Percentiles rank a stretch among this genome's conserved stretches.
These are phyloP conservation scores for Marvania coccoides DNA, from an alignment of 139 green algal genomes.

Conservation along the genomic window DNA sequence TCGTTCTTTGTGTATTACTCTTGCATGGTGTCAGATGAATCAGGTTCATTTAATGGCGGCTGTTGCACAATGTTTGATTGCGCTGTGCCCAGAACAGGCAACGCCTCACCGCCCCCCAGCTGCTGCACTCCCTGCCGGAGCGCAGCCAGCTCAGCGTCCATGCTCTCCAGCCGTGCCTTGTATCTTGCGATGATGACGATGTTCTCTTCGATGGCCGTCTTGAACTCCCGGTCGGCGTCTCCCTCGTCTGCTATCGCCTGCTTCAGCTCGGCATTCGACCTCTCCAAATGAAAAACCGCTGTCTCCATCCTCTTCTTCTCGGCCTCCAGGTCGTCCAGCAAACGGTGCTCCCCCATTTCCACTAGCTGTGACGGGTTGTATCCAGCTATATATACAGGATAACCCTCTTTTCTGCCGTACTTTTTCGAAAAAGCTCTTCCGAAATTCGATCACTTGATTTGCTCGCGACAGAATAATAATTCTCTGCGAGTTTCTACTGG, in stretches of 20 bases:
- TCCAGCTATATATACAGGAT: too few relatives aligned
- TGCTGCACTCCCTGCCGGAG: not conserved
- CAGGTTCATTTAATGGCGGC: too few relatives aligned
- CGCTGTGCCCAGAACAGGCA: too few relatives aligned
- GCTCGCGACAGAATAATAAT: not conserved
- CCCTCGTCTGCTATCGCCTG: not conserved
- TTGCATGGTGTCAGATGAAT: too few relatives aligned
- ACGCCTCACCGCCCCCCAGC: not conserved
- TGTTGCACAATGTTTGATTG: too few relatives aligned
- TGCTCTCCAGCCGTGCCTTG: not conserved
- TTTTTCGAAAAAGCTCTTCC: too few relatives aligned
- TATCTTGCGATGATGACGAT: slow-evolving; percentile 27
- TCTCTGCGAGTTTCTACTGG: not conserved
- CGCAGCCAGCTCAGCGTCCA: slow-evolving; percentile 16
- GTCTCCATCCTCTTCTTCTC: not conserved
- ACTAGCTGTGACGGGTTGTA: too few relatives aligned
- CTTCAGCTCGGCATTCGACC: slow-evolving; percentile 1
- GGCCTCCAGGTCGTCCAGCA: not conserved
- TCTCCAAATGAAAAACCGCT: not conserved
- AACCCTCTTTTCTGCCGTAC: too few relatives aligned
- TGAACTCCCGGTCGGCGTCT: slow-evolving; percentile 14
- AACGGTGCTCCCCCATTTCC: not conserved
- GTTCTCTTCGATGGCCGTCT: slow-evolving; percentile 26
- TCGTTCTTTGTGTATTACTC: too few relatives aligned
- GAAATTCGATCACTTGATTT: not conserved